Conservation (phyloP, 2,329 filamentous ascomycete species). For the Alternaria dauci region DNA sequence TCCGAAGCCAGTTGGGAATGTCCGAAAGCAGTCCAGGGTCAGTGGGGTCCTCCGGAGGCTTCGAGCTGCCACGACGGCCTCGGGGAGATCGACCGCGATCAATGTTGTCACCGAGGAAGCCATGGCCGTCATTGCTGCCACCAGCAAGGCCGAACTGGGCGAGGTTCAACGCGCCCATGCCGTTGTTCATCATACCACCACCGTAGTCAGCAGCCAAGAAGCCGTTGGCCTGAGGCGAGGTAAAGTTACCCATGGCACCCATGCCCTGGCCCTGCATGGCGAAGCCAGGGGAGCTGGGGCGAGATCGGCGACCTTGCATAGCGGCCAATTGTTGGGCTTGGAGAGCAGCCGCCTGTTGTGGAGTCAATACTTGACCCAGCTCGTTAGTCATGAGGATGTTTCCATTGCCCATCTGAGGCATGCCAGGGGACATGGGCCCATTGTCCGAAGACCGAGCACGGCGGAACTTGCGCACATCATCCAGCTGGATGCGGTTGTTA, state of each 20-base stretch:
- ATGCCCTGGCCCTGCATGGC: conserved; percentile 73
- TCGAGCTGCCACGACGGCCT: conserved; percentile 90
- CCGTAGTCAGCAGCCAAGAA: conserved; percentile 90
- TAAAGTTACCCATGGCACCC: conserved; percentile 71
- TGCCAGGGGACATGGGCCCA: conserved; percentile 71
- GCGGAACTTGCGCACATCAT: conserved; percentile 96
- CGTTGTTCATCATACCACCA: conserved; percentile 72
- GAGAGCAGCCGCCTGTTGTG: conserved; percentile 60
- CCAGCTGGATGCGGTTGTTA: conserved; percentile 95
- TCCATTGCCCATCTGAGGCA: conserved; percentile 68
- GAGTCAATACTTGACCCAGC: conserved; percentile 83
- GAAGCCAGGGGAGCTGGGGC: conserved; percentile 88
- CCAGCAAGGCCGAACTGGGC: conserved; percentile 69
- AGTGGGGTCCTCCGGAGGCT: conserved; percentile 96
- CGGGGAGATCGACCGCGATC: conserved; percentile 89
- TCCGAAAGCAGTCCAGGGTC: conserved; percentile 90
- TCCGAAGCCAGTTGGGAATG: conserved; percentile 94
- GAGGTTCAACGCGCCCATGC: conserved; percentile 75
- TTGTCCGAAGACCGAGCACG: conserved; percentile 89
- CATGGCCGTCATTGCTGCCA: conserved; percentile 65
- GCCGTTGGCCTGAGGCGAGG: conserved; percentile 92
- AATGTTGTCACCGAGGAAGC: conserved; percentile 94
- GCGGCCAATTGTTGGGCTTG: conserved; percentile 82
- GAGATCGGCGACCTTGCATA: conserved; percentile 81
- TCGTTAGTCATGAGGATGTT: conserved; percentile 96